Evolutionary conservation across 2,329 filamentous ascomycete genomes (phyloP).

Genomic region (Penicillium frequentans): DNA sequence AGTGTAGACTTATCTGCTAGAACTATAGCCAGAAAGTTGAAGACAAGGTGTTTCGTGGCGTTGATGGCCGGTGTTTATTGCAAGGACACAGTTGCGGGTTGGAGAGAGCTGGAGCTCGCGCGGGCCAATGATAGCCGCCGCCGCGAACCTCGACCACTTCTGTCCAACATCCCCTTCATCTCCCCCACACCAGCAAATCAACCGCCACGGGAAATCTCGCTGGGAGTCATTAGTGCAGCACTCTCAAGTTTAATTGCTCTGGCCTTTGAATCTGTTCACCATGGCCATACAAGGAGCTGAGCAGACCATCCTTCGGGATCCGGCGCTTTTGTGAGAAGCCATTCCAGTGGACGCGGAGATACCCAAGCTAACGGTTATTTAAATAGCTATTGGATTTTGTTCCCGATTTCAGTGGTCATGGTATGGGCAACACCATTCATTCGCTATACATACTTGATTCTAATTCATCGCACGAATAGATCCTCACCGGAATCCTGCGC

Average conservation of each 20-base stretch:
- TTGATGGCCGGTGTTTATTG: slow-evolving; percentile 17
- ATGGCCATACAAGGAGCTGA: slow-evolving; percentile 80
- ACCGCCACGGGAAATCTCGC: not conserved
- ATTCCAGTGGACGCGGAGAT: slow-evolving; percentile 3
- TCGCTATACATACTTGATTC: not conserved
- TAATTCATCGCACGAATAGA: slow-evolving; percentile 46
- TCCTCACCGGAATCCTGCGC: slow-evolving; percentile 90
- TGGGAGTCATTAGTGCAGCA: not conserved
- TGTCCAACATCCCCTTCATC: slow-evolving; percentile 18
- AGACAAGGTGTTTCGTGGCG: not conserved
- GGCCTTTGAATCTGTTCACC: slow-evolving; percentile 23
- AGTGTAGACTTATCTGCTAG: not conserved
- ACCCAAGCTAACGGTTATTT: slow-evolving; percentile 12
- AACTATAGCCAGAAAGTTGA: not conserved
- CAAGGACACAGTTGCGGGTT: slow-evolving; percentile 36
- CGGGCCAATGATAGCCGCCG: slow-evolving; percentile 21
- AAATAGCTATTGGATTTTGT: slow-evolving; percentile 93
- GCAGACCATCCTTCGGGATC: slow-evolving; percentile 98
- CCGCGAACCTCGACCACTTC: slow-evolving; percentile 12
- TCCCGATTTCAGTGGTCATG: slow-evolving; percentile 98
- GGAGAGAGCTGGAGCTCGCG: slow-evolving; percentile 25
- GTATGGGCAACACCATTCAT: slow-evolving; percentile 43
- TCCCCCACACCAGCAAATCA: slow-evolving; percentile 12
- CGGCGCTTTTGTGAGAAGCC: slow-evolving; percentile 81
- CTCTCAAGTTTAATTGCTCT: not conserved